Evolutionary conservation across 2,329 filamentous ascomycete species (phyloP).

Genomic region (Calonectria leucothoes): DNA sequence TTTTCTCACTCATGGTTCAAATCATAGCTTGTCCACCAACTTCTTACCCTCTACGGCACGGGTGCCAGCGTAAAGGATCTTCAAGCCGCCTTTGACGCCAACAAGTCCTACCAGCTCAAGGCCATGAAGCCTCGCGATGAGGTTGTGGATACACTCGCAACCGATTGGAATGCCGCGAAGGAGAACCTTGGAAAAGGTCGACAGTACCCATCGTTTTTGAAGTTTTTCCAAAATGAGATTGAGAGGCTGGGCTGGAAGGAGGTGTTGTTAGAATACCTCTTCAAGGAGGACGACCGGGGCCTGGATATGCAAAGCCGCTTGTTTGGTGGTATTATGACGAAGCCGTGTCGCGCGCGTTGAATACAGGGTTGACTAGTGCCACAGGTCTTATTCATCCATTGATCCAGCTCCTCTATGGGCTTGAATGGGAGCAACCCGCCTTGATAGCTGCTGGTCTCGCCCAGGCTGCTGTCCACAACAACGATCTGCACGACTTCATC

Average conservation of each 20-base stretch:
- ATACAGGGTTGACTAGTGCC: background rate
- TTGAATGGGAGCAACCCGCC: conserved; percentile 85
- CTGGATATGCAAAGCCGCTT: conserved; percentile 77
- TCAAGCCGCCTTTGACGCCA: conserved; percentile 72
- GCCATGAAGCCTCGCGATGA: conserved; percentile 58
- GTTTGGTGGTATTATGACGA: conserved; percentile 61
- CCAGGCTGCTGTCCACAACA: conserved; percentile 77
- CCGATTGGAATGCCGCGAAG: conserved; percentile 65
- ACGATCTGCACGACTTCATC: conserved; percentile 67
- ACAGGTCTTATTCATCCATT: conserved; percentile 69
- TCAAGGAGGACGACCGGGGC: conserved; percentile 72
- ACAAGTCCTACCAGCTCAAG: conserved; percentile 74
- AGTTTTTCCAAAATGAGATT: conserved; percentile 82
- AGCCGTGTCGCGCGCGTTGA: background rate
- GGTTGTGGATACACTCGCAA: conserved; percentile 64
- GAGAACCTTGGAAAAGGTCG: conserved; percentile 70
- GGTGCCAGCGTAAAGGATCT: conserved; percentile 72
- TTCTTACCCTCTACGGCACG: conserved; percentile 82
- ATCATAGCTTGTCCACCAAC: conserved; percentile 73
- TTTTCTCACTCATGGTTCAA: background rate
- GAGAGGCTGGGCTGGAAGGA: conserved; percentile 68
- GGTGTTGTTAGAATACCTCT: conserved; percentile 75
- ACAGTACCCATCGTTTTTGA: conserved; percentile 79
- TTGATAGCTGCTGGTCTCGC: conserved; percentile 85
- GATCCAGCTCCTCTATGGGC: conserved; percentile 86